Evolutionary conservation across 495 filamentous ascomycete genomes (phyloP).

Genomic region (Aspergillus nanangensis): DNA sequence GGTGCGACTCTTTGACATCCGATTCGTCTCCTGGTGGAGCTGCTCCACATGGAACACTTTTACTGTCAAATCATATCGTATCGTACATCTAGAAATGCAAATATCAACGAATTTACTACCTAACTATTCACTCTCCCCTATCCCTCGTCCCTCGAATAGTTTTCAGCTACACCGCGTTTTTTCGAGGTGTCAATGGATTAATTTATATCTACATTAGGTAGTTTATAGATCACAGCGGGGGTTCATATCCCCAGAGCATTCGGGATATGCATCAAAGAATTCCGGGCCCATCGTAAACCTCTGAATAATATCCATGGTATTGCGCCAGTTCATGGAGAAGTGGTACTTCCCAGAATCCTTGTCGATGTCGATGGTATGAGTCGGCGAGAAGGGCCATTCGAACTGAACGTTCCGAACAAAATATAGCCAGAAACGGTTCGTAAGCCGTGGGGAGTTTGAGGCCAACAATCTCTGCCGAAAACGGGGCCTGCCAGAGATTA

Average conservation of each 20-base stretch:
- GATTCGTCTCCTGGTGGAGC: no score
- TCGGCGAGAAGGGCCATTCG: not conserved
- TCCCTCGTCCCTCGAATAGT: no score
- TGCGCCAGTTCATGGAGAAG: not conserved
- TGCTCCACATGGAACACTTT: no score
- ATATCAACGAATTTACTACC: no score
- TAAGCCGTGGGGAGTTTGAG: not conserved
- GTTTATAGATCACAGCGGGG: no score
- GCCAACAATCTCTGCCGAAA: not conserved
- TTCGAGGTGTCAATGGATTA: no score
- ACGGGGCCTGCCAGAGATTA: not conserved
- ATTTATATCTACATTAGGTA: no score
- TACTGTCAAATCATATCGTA: no score
- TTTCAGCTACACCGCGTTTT: no score
- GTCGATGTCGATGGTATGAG: not conserved
- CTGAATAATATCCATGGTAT: not conserved
- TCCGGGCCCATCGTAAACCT: not conserved
- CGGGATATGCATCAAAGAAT: not conserved
- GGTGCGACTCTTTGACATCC: not conserved
- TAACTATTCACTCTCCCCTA: no score
- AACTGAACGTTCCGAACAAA: not conserved
- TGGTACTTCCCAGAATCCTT: not conserved
- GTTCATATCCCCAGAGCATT: not conserved
- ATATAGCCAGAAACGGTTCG: not conserved
- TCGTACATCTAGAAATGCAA: not conserved